Evolutionary conservation across 1,139 yeast genomes (phyloP), one percentile per base, ranked within the genome.

Genomic region (Protomyces inundatus): DNA sequence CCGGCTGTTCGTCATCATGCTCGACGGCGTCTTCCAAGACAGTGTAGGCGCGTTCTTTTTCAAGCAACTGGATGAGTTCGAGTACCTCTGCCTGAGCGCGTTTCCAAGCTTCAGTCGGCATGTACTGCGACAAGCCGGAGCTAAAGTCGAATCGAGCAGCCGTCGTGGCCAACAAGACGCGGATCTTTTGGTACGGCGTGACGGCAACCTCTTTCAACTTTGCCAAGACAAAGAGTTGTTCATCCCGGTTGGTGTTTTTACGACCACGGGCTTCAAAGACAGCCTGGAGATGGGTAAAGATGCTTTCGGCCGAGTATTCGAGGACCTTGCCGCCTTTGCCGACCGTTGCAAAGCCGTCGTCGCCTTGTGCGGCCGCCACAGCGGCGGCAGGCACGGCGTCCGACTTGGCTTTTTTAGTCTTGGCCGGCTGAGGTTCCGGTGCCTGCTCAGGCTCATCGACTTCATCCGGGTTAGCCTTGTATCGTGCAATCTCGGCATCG

Each of bases 191-290:
- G 76, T 89, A 93, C 39, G 90, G 71, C 54, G 82, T 79, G 48
- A 73, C 73, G 35, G 88, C 80, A 42, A 81, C 77, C 23, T 75
- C 73, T 68, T 87, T 76, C 68, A 90, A 80, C 54, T 80, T 79
- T 76, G 88, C 96, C 73, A 93, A 81, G 55, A 81, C 80, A 68
- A 79, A 79, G 69, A 90, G 83, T 76, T 93, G 97, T 75, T 88
- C 96, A 67, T 75, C 77, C 70, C 86, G 84, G 75, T 93, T 97
- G 69, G 90, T 87, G 75, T 89, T 90, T 81, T 90, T 93, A 80
- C 91, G 91, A 80, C 98, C 98, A 77, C 98, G 87, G 59, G 91
- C 82, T 76, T 93, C 98, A 68, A 88, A 80, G 67, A 95, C 85
- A 64, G 84, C 78, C 74, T 86, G 84, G 74, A 93, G 81, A 53